These are phyloP conservation scores for Platanthera zijinensis DNA, from an alignment of 106 monocot genomes.

Conservation along the genomic window DNA sequence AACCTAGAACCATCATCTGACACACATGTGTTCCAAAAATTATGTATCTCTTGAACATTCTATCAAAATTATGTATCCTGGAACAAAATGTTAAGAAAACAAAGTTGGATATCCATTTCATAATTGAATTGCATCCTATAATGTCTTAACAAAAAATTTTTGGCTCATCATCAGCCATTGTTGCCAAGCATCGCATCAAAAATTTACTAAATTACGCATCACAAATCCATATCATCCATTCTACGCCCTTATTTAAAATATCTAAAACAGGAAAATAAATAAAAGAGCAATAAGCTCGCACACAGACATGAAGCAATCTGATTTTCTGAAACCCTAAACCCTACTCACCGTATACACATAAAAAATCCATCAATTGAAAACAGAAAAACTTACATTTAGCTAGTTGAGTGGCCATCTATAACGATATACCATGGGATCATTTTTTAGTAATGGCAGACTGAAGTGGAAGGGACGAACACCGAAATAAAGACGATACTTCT, in stretches of 20 bases:
- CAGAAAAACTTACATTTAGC: too few relatives aligned
- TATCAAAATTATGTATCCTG: too few relatives aligned
- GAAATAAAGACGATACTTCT: too few relatives aligned
- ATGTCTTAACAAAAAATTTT: background rate
- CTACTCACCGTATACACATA: background rate
- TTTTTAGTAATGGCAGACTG: too few relatives aligned
- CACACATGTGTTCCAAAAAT: too few relatives aligned
- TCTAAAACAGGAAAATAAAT: background rate
- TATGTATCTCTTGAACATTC: too few relatives aligned
- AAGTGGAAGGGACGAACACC: too few relatives aligned
- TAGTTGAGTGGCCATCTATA: too few relatives aligned
- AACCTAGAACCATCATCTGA: too few relatives aligned
- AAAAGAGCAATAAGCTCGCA: background rate
- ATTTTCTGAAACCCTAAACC: background rate
- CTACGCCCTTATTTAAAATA: background rate
- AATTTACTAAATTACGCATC: background rate
- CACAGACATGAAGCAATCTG: background rate
- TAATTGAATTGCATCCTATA: background rate
- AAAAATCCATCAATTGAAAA: background rate
- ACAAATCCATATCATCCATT: background rate
- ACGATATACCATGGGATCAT: too few relatives aligned
- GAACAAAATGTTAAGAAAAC: background rate
- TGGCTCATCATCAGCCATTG: constrained; percentile 12
- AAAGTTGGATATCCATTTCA: background rate
- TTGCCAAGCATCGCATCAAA: background rate